Evolutionary conservation across 1,284 basidiomycete genomes (phyloP).

Genomic region (Austroboletus olivaceoglutinosus): DNA sequence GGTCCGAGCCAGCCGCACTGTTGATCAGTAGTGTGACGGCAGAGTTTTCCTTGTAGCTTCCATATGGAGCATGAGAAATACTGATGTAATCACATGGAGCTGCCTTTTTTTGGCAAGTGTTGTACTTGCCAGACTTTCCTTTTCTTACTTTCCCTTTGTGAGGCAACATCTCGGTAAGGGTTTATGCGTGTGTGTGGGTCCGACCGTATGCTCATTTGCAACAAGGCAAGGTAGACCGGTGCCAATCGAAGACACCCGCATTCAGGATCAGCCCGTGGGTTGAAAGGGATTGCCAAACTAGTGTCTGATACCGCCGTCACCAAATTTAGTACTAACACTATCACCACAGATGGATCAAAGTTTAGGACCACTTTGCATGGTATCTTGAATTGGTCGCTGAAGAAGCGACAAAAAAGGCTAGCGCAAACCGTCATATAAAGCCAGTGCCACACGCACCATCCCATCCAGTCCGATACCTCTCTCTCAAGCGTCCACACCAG

Average conservation of each 20-base stretch:
- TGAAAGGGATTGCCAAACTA: not conserved
- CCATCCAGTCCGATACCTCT: not conserved
- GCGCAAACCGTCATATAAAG: not conserved
- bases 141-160: not conserved
- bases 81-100: not conserved
- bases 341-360: too few species aligned
- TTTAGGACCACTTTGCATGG: too few species aligned
- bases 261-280: not conserved
- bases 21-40: too few species aligned
- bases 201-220: not conserved
- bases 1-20: too few species aligned
- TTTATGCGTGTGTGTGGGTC: too few species aligned
- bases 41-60: too few species aligned
- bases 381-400: not conserved
- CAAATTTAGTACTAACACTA: not conserved
- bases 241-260: not conserved
- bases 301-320: too few species aligned
- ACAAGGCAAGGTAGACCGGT: not conserved
- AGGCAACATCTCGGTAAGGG: not conserved
- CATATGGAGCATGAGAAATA: not conserved
- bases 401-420: not conserved
- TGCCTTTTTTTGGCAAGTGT: not conserved
- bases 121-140: not conserved
- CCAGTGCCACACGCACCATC: not conserved
- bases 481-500: not conserved